Evolutionary conservation across 2,329 filamentous ascomycete species (phyloP).

Genomic region (Chaetomium sp.): DNA sequence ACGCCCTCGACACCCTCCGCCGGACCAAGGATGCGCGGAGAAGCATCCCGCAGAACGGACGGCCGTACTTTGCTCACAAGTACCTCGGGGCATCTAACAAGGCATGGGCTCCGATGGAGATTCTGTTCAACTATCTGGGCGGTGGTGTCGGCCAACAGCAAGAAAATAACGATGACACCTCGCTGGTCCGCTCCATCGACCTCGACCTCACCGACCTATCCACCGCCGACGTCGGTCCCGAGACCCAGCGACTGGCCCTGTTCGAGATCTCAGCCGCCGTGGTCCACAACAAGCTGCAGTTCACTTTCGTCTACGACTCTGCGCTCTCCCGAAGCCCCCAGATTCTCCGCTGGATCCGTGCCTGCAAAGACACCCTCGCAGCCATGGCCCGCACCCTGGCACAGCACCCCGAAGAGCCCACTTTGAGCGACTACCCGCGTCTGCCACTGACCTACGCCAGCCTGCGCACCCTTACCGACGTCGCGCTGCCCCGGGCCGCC

Average conservation of each 20-base stretch:
- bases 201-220: not conserved
- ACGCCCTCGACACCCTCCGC: conserved; percentile 14
- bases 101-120: conserved; percentile 16
- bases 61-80: conserved; percentile 20
- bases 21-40: conserved; percentile 19
- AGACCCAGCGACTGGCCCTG: conserved; percentile 19
- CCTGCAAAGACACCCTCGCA: conserved; percentile 16
- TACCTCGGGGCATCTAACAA: conserved; percentile 3
- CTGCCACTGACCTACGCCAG: conserved; percentile 20
- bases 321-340: conserved; percentile 6
- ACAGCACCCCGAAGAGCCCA: conserved; percentile 15
- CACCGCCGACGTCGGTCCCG: conserved; percentile 18
- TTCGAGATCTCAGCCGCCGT: conserved; percentile 23
- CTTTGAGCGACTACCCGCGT: conserved; percentile 24
- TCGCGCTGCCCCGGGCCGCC: conserved; percentile 13
- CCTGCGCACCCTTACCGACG: conserved; percentile 15
- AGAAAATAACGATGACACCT: not conserved
- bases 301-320: conserved; percentile 21
- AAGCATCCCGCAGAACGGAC: conserved; percentile 17
- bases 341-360: conserved; percentile 16
- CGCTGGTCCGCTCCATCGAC: conserved; percentile 1
- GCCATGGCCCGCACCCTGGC: conserved; percentile 13
- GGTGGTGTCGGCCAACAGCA: conserved; percentile 11
- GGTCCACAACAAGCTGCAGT: conserved; percentile 18
- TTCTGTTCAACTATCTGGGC: conserved; percentile 24